phyloP scores from a whole-genome alignment of 805 yeast genomes.

The Candida odintsovae region DNA sequence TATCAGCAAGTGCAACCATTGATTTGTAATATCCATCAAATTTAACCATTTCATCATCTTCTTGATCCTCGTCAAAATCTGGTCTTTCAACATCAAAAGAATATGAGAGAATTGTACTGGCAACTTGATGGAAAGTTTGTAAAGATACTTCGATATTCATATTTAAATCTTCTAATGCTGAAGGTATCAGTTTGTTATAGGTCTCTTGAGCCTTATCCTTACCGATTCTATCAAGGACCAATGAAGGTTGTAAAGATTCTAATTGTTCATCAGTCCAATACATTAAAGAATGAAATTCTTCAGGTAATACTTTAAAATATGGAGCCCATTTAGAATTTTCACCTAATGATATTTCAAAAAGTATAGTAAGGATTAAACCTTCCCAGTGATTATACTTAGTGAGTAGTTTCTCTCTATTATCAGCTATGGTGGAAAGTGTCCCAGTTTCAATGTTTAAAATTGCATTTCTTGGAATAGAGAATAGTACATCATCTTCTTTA shows the following conservation, averaged over 20 bases:
- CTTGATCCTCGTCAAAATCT: slow-evolving; percentile 27
- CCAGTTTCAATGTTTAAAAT: slow-evolving; percentile 59
- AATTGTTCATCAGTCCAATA: slow-evolving; percentile 72
- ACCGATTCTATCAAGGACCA: slow-evolving; percentile 67
- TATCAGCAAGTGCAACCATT: slow-evolving; percentile 92
- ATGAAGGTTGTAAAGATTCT: slow-evolving; percentile 56
- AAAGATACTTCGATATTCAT: slow-evolving; percentile 35
- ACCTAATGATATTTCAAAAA: slow-evolving; percentile 50
- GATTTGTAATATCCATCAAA: slow-evolving; percentile 53
- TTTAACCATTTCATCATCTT: slow-evolving; percentile 33
- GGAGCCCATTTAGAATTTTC: slow-evolving; percentile 55
- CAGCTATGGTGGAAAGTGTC: slow-evolving; percentile 30
- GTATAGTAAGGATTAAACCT: slow-evolving; percentile 59
- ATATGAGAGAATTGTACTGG: slow-evolving; percentile 80
- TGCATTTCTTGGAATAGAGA: slow-evolving; percentile 57
- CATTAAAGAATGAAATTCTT: slow-evolving; percentile 59
- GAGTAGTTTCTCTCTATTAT: slow-evolving; percentile 31
- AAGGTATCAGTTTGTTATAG: slow-evolving; percentile 42
- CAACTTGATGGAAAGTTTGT: slow-evolving; percentile 64
- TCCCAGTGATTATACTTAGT: slow-evolving; percentile 65
- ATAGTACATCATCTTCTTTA: slow-evolving; percentile 53
- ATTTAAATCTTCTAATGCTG: slow-evolving; percentile 32
- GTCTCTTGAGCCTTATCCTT: slow-evolving; percentile 55
- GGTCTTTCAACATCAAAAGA: slow-evolving; percentile 73
- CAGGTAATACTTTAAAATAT: slow-evolving; percentile 71